Conservation (phyloP, 441 rosid genomes). For the Gossypium trilobum region DNA sequence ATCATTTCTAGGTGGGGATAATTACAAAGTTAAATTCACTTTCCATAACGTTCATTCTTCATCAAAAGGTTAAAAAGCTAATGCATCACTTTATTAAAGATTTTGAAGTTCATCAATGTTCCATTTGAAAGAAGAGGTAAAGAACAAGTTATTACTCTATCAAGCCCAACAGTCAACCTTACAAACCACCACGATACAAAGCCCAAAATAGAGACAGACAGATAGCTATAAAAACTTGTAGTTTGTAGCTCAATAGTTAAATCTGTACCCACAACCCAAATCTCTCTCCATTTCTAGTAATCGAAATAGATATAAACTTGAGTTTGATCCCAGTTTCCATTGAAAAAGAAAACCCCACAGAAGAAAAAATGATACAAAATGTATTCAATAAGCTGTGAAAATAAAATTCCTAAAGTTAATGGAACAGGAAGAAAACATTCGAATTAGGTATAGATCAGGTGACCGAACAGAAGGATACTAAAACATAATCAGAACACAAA, state of each 20-base stretch:
- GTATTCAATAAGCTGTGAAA: background rate
- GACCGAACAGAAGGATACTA: too few species aligned
- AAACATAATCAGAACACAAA: too few species aligned
- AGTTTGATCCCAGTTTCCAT: background rate
- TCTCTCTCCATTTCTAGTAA: background rate
- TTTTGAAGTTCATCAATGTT: background rate
- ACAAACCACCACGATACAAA: background rate
- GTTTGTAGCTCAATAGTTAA: constrained; percentile 18
- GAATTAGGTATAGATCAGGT: too few species aligned
- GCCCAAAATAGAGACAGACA: background rate
- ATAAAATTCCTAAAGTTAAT: background rate
- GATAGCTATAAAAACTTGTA: background rate
- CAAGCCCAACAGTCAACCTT: constrained; percentile 13
- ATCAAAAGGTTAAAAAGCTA: background rate
- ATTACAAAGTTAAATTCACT: background rate
- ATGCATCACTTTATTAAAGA: background rate
- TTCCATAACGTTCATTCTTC: background rate
- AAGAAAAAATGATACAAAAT: background rate
- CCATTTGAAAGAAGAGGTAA: background rate
- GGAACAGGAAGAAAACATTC: too few species aligned
- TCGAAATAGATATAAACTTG: background rate
- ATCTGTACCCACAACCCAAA: background rate
- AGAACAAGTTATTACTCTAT: background rate
- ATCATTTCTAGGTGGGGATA: background rate
- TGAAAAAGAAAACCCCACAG: background rate